A percentile compares a stretch with the other conserved stretches of the same genome.
These are phyloP conservation scores for Raffaelea albimanens DNA, from an alignment of 2,329 filamentous ascomycete genomes.

Conservation along the genomic window DNA sequence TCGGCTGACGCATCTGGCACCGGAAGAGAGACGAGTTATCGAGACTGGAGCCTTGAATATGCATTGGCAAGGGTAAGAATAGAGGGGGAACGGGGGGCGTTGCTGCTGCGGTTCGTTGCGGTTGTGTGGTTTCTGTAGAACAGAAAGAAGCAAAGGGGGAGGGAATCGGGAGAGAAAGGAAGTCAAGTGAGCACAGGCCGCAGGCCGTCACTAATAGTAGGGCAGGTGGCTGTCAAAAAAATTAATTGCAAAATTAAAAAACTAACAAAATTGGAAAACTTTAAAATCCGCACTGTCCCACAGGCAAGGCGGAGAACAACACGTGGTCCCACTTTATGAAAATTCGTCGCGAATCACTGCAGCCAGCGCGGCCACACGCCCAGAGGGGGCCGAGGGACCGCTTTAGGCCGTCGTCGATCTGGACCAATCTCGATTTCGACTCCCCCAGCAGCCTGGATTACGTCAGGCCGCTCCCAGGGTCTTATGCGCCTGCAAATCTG, in stretches of 20 bases:
- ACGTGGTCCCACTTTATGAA: too few species aligned
- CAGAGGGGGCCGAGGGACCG: too few species aligned
- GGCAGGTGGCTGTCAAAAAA: not conserved
- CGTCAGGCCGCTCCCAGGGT: too few species aligned
- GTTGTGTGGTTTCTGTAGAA: conserved; percentile 5
- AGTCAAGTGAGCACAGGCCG: too few species aligned
- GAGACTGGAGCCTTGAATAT: conserved; percentile 37
- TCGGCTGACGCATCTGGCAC: conserved; percentile 48
- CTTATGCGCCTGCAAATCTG: too few species aligned
- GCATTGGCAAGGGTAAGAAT: conserved; percentile 38
- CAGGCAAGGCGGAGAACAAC: not conserved
- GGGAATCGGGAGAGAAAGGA: not conserved
- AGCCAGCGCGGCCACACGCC: too few species aligned
- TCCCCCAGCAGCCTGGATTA: not conserved
- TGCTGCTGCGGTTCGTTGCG: conserved; percentile 8
- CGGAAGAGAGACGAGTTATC: conserved; percentile 38
- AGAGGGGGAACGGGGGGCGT: conserved; percentile 2
- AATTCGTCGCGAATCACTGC: too few species aligned
- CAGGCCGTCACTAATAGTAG: too few species aligned
- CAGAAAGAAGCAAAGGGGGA: conserved; percentile 3
- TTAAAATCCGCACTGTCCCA: too few species aligned
- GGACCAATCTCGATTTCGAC: too few species aligned
- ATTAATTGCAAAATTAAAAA: too few species aligned
- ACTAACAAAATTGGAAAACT: not conserved
- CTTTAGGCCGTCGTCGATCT: too few species aligned